These are phyloP conservation scores for Darksidea phi DNA, from an alignment of 495 filamentous ascomycete genomes.

Conservation along the genomic window DNA sequence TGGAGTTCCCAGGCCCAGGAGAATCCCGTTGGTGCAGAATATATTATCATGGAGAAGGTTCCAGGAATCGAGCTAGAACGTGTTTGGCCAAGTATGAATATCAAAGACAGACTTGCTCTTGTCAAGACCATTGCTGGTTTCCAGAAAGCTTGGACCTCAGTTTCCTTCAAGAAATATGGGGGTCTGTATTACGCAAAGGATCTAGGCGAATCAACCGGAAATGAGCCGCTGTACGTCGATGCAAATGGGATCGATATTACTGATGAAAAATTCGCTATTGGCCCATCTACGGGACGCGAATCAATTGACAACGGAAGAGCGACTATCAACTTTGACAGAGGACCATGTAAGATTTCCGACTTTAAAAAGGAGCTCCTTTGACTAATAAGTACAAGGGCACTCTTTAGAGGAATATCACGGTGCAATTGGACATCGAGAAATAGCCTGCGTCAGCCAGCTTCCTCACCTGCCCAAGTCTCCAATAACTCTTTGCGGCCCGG, in stretches of 20 bases:
- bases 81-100: slow-evolving; percentile 19
- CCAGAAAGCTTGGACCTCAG: slow-evolving; percentile 13
- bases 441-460: slow-evolving; percentile 11
- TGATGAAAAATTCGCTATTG: slow-evolving; percentile 20
- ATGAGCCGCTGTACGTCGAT: slow-evolving; percentile 14
- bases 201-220: slow-evolving; percentile 3
- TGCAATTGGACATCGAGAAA: slow-evolving; percentile 23
- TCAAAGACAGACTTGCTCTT: slow-evolving; percentile 13
- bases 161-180: slow-evolving; percentile 21
- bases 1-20: slow-evolving; percentile 22
- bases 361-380: slow-evolving; percentile 3
- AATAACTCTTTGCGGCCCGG: slow-evolving; percentile 21
- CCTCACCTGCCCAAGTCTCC: slow-evolving; percentile 18
- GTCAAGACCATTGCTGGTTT: slow-evolving; percentile 12
- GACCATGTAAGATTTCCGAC: slow-evolving; percentile 26
- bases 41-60: slow-evolving; percentile 34
- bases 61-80: slow-evolving; percentile 15
- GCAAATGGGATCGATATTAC: slow-evolving; percentile 5
- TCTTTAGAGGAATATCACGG: slow-evolving; percentile 19
- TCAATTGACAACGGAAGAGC: slow-evolving; percentile 22
- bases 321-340: slow-evolving; percentile 18
- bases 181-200: slow-evolving; percentile 28
- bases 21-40: slow-evolving; percentile 31
- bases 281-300: slow-evolving; percentile 25
- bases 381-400: slow-evolving; percentile 19